Evolutionary conservation across 2,329 filamentous ascomycete species (phyloP).

Genomic region (Mycosphaerella sp.): DNA sequence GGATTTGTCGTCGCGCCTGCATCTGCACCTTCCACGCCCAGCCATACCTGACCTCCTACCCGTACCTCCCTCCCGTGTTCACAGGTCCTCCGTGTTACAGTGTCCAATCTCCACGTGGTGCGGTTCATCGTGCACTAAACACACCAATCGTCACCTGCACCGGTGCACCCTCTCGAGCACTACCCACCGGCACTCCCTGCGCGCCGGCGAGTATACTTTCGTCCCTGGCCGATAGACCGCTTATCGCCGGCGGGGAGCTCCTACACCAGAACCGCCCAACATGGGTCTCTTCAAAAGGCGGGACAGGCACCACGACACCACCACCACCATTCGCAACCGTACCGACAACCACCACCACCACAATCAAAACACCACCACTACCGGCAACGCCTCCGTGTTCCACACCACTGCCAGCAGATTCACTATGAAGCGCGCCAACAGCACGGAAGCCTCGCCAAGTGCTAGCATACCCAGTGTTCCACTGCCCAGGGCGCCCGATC

Average conservation of each 20-base stretch:
- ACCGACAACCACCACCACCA: constrained; percentile 6
- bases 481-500: constrained; percentile 79
- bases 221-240: constrained; percentile 3
- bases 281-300: constrained; percentile 52
- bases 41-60: too few species aligned
- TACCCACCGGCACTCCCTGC: not conserved
- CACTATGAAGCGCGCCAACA: constrained; percentile 31
- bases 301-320: constrained; percentile 31
- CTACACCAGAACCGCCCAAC: constrained; percentile 6
- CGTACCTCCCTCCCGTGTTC: too few species aligned
- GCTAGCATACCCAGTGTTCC: constrained; percentile 57
- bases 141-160: too few species aligned
- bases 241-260: constrained; percentile 11
- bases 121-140: too few species aligned
- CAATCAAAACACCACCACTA: constrained; percentile 14
- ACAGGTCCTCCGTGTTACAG: too few species aligned
- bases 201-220: not conserved
- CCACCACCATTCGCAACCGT: constrained; percentile 14
- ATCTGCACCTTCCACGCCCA: too few species aligned
- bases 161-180: too few species aligned
- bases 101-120: too few species aligned
- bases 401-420: constrained; percentile 20
- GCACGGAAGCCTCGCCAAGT: constrained; percentile 35
- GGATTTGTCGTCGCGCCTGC: too few species aligned
- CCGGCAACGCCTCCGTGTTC: constrained; percentile 19